phyloP scores from a whole-genome alignment of 768 basidiomycete genomes.

The Bullera alba region DNA sequence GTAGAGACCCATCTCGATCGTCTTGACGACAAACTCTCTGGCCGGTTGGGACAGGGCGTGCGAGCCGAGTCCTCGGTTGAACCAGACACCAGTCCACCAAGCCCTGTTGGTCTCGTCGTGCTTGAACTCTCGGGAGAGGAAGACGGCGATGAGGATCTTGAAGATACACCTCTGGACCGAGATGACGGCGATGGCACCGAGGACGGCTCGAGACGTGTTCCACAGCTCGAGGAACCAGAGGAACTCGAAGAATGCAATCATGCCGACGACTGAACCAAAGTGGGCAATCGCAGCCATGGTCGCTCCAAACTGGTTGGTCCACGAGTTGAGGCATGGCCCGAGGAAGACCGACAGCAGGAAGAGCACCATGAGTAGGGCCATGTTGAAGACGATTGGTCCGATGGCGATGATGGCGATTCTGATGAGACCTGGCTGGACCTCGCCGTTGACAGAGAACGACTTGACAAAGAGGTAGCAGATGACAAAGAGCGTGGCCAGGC shows the following conservation, averaged over 20 bases:
- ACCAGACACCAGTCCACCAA: conserved; percentile 94
- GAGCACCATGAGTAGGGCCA: conserved; percentile 71
- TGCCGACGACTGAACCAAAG: conserved; percentile 66
- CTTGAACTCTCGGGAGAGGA: conserved; percentile 96
- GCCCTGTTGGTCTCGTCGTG: conserved; percentile 97
- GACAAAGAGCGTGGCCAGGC: conserved; percentile 77
- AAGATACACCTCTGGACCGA: conserved; percentile 80
- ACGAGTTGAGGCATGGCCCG: conserved; percentile 65
- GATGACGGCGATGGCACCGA: conserved; percentile 86
- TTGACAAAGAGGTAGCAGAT: conserved; percentile 69
- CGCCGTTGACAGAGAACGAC: conserved; percentile 50
- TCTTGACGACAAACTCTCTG: conserved; percentile 95
- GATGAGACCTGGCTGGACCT: conserved; percentile 70
- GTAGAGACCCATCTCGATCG: conserved; percentile 92
- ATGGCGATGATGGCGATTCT: conserved; percentile 88
- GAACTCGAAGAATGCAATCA: conserved; percentile 89
- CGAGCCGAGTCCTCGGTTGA: conserved; percentile 81
- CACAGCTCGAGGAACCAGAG: conserved; percentile 59
- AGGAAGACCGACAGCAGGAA: conserved; percentile 89
- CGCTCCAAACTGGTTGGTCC: conserved; percentile 83
- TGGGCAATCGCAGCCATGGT: conserved; percentile 88
- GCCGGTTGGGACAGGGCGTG: conserved; percentile 96
- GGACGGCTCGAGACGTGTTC: conserved; percentile 83
- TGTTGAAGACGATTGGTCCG: conserved; percentile 94
- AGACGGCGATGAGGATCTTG: conserved; percentile 88